Conservation (phyloP, 2,329 filamentous ascomycete genomes). For the Fusarium sarcochroum region DNA sequence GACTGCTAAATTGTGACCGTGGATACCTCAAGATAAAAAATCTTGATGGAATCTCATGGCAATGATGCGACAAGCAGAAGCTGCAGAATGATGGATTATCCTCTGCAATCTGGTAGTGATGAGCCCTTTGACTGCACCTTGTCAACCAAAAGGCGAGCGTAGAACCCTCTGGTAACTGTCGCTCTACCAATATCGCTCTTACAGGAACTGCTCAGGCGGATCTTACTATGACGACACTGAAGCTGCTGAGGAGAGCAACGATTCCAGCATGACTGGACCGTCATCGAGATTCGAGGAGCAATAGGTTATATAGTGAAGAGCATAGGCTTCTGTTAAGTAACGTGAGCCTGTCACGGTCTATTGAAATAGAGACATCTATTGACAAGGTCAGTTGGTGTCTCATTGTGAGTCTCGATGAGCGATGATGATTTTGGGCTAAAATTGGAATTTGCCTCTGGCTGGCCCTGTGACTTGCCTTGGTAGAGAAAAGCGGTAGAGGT, state of each 20-base stretch:
- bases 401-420: slow-evolving; percentile 24
- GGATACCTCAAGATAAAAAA: slow-evolving; percentile 3
- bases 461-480: slow-evolving; percentile 6
- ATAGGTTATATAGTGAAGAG: slow-evolving; percentile 25
- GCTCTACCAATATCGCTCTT: slow-evolving; percentile 10
- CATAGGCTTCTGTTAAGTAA: slow-evolving; percentile 11
- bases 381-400: slow-evolving; percentile 30
- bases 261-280: slow-evolving; percentile 32
- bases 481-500: not conserved
- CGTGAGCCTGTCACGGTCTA: slow-evolving; percentile 44
- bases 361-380: slow-evolving; percentile 28
- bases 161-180: slow-evolving; percentile 6
- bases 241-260: slow-evolving; percentile 11
- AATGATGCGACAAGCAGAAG: slow-evolving; percentile 15
- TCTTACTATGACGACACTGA: slow-evolving; percentile 42
- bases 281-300: slow-evolving; percentile 15
- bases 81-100: slow-evolving; percentile 11
- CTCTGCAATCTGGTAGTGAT: not conserved
- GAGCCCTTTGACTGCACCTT: slow-evolving; percentile 28
- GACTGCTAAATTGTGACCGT: slow-evolving; percentile 6
- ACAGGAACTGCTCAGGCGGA: slow-evolving; percentile 26
- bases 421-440: slow-evolving; percentile 14
- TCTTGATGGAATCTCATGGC: slow-evolving; percentile 13
- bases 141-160: slow-evolving; percentile 26
- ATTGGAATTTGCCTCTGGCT: slow-evolving; percentile 10